Conservation (phyloP, 2,329 filamentous ascomycete species). For the Thelonectria discophora region DNA sequence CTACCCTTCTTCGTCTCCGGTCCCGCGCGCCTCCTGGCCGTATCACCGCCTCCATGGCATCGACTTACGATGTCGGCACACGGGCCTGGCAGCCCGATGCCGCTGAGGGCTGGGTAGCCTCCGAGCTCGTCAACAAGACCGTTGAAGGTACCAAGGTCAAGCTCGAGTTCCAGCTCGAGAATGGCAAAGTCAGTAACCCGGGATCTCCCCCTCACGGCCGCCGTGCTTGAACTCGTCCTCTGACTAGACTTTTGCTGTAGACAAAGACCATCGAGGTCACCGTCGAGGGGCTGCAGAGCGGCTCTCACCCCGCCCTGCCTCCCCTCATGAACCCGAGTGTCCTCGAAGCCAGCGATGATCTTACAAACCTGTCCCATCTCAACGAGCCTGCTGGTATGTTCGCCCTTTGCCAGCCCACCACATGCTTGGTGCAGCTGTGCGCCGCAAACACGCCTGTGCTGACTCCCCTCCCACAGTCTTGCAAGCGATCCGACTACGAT, state of each 20-base stretch:
- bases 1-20: slow-evolving; percentile 31
- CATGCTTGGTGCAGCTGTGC: not conserved
- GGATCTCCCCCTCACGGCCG: not conserved
- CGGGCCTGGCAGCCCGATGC: slow-evolving; percentile 98
- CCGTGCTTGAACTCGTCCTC: not conserved
- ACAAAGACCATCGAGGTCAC: slow-evolving; percentile 83
- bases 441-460: slow-evolving; percentile 25
- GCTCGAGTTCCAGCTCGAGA: slow-evolving; percentile 88
- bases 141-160: slow-evolving; percentile 86
- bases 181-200: slow-evolving; percentile 77
- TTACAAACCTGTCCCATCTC: slow-evolving; percentile 96
- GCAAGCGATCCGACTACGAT: slow-evolving; percentile 96
- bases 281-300: slow-evolving; percentile 76
- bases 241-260: slow-evolving; percentile 45
- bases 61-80: slow-evolving; percentile 95
- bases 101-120: slow-evolving; percentile 96
- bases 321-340: slow-evolving; percentile 98
- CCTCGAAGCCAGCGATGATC: slow-evolving; percentile 97
- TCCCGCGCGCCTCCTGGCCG: slow-evolving; percentile 39
- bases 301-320: slow-evolving; percentile 80
- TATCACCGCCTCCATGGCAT: slow-evolving; percentile 72
- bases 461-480: slow-evolving; percentile 69
- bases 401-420: not conserved
- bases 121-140: slow-evolving; percentile 88
- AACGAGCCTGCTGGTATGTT: slow-evolving; percentile 92